A percentile compares a stretch with the other conserved stretches of the same genome.
Conservation (phyloP, 768 basidiomycete genomes). For the Suillus clintonianus region DNA sequence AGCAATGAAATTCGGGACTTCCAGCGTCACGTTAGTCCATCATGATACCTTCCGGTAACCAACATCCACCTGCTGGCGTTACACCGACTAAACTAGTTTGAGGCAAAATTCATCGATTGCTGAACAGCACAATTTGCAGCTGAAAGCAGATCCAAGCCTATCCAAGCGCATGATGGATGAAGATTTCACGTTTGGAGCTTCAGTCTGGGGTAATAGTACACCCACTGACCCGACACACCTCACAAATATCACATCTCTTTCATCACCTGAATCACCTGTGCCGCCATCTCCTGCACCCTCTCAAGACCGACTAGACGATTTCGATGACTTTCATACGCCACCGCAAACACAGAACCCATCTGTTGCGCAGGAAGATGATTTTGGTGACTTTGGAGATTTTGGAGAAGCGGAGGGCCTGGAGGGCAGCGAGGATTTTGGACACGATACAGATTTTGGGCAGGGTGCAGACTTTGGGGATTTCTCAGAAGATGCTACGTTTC, state of each 20-base stretch:
- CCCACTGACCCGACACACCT: constrained; percentile 38
- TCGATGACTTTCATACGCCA: constrained; percentile 52
- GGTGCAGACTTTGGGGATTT: constrained; percentile 39
- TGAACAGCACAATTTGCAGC: constrained; percentile 12
- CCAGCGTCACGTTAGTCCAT: background rate
- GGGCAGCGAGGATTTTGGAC: constrained; percentile 9
- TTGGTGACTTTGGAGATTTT: constrained; percentile 88
- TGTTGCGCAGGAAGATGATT: constrained; percentile 63
- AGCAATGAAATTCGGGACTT: background rate
- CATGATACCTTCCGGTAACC: background rate
- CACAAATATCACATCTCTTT: constrained; percentile 22
- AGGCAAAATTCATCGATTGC: background rate
- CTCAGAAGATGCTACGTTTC: constrained; percentile 26
- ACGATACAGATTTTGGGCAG: constrained; percentile 39
- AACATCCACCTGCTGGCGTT: constrained; percentile 3
- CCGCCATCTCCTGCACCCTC: constrained; percentile 26
- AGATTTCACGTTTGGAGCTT: constrained; percentile 69
- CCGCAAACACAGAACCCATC: constrained; percentile 44
- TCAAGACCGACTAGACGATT: constrained; percentile 52
- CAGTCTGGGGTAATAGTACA: constrained; percentile 61
- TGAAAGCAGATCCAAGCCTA: constrained; percentile 13
- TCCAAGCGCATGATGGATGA: constrained; percentile 59
- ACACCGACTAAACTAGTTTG: background rate
- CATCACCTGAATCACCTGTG: constrained; percentile 17
- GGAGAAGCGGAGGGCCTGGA: constrained; percentile 54